Percentiles rank a stretch among this genome's conserved stretches.
These are phyloP conservation scores for Tephrocybe sp. DNA, from an alignment of 768 basidiomycete species.

Conservation along the genomic window DNA sequence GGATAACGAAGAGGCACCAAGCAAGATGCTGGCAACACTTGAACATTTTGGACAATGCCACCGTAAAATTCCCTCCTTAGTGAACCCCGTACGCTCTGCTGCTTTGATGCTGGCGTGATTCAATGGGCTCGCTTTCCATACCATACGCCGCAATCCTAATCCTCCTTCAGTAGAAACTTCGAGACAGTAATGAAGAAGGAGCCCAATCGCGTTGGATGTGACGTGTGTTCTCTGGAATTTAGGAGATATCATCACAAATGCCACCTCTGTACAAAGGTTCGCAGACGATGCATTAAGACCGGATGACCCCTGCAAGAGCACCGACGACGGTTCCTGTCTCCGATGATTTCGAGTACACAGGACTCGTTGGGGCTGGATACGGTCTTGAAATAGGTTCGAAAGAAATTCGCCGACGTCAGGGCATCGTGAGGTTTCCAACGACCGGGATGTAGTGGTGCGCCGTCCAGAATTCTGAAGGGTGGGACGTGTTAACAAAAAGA, in stretches of 20 bases:
- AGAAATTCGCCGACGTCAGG: slow-evolving; percentile 36
- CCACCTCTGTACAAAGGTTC: slow-evolving; percentile 52
- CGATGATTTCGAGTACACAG: slow-evolving; percentile 30
- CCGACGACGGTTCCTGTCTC: slow-evolving; percentile 14
- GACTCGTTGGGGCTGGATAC: slow-evolving; percentile 34
- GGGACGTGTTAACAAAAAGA: too few species aligned
- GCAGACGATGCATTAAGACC: slow-evolving; percentile 41
- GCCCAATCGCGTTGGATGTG: slow-evolving; percentile 49
- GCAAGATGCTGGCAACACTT: too few species aligned
- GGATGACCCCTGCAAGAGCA: slow-evolving; percentile 50
- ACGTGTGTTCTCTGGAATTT: slow-evolving; percentile 64
- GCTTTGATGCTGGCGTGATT: slow-evolving; percentile 48
- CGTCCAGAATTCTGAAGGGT: too few species aligned
- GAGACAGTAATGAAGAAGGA: slow-evolving; percentile 48
- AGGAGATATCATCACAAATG: slow-evolving; percentile 51
- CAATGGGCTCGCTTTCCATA: slow-evolving; percentile 52
- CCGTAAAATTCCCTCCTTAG: slow-evolving; percentile 45
- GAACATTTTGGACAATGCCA: too few species aligned
- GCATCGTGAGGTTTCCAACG: too few species aligned
- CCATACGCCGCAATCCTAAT: slow-evolving; percentile 57
- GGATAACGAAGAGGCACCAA: too few species aligned
- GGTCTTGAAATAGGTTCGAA: slow-evolving; percentile 29
- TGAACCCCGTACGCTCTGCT: slow-evolving; percentile 62
- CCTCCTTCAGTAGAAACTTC: slow-evolving; percentile 39
- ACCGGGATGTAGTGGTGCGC: too few species aligned